Conservation (phyloP, 106 monocot species). For the Dioscorea alata region DNA sequence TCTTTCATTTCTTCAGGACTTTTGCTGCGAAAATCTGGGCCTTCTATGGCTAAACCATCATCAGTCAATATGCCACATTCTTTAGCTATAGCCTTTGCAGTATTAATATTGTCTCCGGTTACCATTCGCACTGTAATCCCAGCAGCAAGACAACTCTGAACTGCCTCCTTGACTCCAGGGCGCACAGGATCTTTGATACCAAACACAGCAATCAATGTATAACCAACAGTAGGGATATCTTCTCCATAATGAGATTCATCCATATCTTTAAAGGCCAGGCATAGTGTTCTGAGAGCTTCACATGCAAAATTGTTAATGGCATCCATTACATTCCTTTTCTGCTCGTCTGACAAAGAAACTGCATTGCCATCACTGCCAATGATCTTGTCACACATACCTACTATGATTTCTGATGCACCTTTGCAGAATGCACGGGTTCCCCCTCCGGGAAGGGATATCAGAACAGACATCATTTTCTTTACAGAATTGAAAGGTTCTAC, state of each 20-base stretch:
- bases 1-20: slow-evolving; percentile 63
- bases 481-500: slow-evolving; percentile 96
- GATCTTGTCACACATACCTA: slow-evolving; percentile 69
- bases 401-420: slow-evolving; percentile 85
- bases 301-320: slow-evolving; percentile 64
- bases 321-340: slow-evolving; percentile 34
- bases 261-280: slow-evolving; percentile 72
- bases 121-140: slow-evolving; percentile 95
- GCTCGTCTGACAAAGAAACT: slow-evolving; percentile 33
- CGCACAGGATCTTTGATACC: slow-evolving; percentile 97
- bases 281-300: slow-evolving; percentile 86
- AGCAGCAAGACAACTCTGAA: slow-evolving; percentile 67
- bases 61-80: slow-evolving; percentile 95
- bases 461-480: slow-evolving; percentile 89
- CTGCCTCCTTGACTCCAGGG: slow-evolving; percentile 82
- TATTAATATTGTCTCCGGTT: slow-evolving; percentile 94
- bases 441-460: slow-evolving; percentile 60
- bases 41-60: slow-evolving; percentile 85
- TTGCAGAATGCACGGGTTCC: slow-evolving; percentile 62
- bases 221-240: slow-evolving; percentile 68
- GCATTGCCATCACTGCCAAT: slow-evolving; percentile 53
- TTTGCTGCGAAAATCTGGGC: slow-evolving; percentile 71
- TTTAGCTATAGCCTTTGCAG: slow-evolving; percentile 92
- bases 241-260: slow-evolving; percentile 20
- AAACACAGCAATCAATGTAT: slow-evolving; percentile 82